A percentile compares a stretch with the other conserved stretches of the same genome.
Conservation (phyloP, 2,329 filamentous ascomycete species). For the Ophiostoma novo-ulmi region DNA sequence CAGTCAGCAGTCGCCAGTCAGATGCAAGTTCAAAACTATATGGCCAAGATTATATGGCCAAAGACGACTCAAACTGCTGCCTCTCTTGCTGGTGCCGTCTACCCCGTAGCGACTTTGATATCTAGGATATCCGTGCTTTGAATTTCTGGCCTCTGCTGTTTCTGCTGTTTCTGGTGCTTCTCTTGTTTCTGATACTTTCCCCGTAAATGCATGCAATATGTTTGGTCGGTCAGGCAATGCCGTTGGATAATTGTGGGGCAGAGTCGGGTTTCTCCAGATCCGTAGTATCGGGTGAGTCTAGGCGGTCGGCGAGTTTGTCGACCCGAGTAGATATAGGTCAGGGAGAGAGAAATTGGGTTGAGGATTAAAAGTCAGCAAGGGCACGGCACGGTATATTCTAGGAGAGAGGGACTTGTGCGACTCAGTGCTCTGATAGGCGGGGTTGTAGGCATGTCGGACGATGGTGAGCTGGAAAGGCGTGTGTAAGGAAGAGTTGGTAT, state of each 20-base stretch:
- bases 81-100: background rate
- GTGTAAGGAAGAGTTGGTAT: background rate
- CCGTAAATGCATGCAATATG: constrained; percentile 7
- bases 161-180: background rate
- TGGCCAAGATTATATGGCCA: background rate
- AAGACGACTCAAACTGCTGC: background rate
- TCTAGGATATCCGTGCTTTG: background rate
- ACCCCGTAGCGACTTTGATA: background rate
- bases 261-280: background rate
- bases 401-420: background rate
- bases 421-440: background rate
- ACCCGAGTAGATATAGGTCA: background rate
- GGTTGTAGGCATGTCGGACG: background rate
- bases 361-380: background rate
- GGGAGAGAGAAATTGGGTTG: background rate
- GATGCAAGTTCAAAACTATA: background rate
- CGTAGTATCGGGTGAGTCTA: background rate
- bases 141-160: background rate
- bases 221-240: constrained; percentile 6
- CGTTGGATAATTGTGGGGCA: constrained; percentile 3
- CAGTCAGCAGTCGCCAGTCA: background rate
- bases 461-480: background rate
- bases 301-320: constrained; percentile 2
- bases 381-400: background rate
- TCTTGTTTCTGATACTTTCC: background rate